Conservation (phyloP, 129 eudicot species). For the Ambrosia trifida region DNA sequence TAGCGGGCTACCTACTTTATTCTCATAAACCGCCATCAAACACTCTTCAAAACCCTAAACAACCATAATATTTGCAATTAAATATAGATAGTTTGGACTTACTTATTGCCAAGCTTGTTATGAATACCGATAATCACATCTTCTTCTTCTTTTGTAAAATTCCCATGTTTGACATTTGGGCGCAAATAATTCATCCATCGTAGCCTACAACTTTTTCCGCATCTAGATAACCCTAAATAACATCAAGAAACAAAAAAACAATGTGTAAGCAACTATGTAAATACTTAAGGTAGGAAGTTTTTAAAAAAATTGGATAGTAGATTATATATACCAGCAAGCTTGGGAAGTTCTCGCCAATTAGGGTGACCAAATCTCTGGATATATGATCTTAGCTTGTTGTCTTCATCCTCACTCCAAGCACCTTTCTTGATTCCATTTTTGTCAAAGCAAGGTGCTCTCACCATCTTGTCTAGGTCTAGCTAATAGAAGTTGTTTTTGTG, state of each 20-base stretch:
- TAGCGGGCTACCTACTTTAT: too few relatives aligned
- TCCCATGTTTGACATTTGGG: conserved; percentile 38
- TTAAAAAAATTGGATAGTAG: too few relatives aligned
- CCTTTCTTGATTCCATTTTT: conserved; percentile 36
- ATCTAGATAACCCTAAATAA: conserved; percentile 36
- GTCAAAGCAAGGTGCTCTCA: conserved; percentile 38
- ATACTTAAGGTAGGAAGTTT: not conserved
- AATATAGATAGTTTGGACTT: conserved; percentile 11
- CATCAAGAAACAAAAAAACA: not conserved
- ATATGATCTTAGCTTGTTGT: conserved; percentile 30
- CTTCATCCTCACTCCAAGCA: conserved; percentile 45
- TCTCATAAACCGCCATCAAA: too few relatives aligned
- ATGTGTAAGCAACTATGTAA: not conserved
- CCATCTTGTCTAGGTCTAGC: conserved; percentile 23
- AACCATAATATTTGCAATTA: not conserved
- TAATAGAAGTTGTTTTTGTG: not conserved
- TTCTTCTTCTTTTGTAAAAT: conserved; percentile 38
- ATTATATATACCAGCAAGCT: conserved; percentile 31
- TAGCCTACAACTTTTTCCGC: conserved; percentile 58
- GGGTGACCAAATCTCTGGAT: conserved; percentile 27
- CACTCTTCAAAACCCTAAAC: not conserved
- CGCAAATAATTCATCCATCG: conserved; percentile 41
- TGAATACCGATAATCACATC: conserved; percentile 27
- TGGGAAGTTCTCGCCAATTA: conserved; percentile 41
- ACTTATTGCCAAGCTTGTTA: conserved; percentile 37